Conservation (phyloP, 257 asterid genomes). For the Ehretia macrophylla region DNA sequence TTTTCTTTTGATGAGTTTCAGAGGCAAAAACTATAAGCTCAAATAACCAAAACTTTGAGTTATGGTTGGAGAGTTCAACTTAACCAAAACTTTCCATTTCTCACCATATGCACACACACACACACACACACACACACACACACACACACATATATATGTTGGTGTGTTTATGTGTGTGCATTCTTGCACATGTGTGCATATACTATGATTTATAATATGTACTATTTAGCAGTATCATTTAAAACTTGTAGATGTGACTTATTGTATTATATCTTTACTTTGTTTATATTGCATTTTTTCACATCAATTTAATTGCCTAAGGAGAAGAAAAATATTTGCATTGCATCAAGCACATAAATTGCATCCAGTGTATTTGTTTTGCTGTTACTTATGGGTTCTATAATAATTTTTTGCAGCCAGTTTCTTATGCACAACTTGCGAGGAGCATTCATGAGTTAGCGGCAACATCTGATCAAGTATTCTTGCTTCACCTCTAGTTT, state of each 20-base stretch:
- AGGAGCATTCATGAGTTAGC: conserved; percentile 99
- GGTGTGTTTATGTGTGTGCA: too few species aligned
- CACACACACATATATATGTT: too few species aligned
- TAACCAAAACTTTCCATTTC: neutral
- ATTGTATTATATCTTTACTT: too few species aligned
- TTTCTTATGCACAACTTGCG: conserved; percentile 98
- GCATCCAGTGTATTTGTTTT: too few species aligned
- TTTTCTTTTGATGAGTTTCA: too few species aligned
- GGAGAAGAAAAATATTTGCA: too few species aligned
- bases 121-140: too few species aligned
- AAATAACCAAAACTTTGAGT: neutral
- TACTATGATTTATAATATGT: too few species aligned
- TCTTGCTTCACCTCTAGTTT: conserved; percentile 13
- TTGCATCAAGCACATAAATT: too few species aligned
- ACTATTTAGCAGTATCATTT: too few species aligned
- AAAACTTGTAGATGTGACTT: too few species aligned
- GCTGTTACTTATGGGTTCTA: neutral
- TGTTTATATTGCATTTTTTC: neutral
- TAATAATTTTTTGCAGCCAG: conserved; percentile 56
- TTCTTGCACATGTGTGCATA: neutral
- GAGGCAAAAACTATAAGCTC: neutral
- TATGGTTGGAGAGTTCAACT: neutral
- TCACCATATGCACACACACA: too few species aligned
- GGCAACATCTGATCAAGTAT: conserved; percentile 94
- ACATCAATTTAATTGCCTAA: neutral